Percentiles rank a stretch among this genome's conserved stretches.
Conservation (phyloP, 345 rosid species). For the Eucalyptus fibrosa region DNA sequence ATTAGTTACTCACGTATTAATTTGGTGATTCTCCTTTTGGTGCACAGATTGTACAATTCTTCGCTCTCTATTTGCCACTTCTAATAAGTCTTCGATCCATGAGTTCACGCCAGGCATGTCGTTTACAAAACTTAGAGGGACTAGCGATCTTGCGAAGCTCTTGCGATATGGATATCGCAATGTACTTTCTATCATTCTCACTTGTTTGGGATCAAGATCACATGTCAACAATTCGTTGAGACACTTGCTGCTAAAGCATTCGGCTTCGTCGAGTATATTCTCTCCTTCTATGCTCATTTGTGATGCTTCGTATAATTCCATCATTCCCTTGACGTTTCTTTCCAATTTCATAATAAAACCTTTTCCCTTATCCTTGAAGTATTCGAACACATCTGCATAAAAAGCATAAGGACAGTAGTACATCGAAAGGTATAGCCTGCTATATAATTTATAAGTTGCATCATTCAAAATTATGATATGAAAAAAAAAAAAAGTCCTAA, state of each 20-base stretch:
- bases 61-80: neutral
- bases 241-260: neutral
- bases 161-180: neutral
- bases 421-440: neutral
- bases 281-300: constrained; percentile 33
- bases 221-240: neutral
- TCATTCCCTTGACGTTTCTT: constrained; percentile 1
- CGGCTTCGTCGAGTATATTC: constrained; percentile 17
- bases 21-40: neutral
- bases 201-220: neutral
- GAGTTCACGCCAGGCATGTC: neutral
- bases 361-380: constrained; percentile 7
- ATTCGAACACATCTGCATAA: constrained; percentile 12
- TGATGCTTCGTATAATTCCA: constrained; percentile 37
- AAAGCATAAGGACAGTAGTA: neutral
- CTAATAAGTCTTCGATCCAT: neutral
- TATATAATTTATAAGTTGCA: neutral
- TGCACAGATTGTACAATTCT: neutral
- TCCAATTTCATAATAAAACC: neutral
- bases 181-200: neutral
- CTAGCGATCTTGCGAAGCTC: neutral
- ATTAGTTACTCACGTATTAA: neutral
- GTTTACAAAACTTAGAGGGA: neutral
- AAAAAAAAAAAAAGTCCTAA: neutral
- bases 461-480: neutral